phyloP scores from a whole-genome alignment of 257 asterid species.

The Plectranthus barbatus region DNA sequence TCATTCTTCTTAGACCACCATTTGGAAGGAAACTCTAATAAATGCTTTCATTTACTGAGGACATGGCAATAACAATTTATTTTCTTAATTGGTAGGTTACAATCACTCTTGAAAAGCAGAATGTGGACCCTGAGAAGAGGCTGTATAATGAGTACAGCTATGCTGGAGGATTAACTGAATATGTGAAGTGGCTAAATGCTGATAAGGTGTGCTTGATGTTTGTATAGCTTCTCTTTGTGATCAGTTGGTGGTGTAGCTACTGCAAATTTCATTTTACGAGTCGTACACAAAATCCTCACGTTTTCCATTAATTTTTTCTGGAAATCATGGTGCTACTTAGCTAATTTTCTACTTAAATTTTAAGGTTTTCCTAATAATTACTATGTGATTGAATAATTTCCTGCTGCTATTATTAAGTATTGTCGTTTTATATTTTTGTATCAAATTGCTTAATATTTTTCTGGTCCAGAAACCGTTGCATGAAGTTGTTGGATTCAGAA shows the following conservation, averaged over 20 bases:
- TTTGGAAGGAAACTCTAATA: background rate
- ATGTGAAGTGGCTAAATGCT: constrained; percentile 83
- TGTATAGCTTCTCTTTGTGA: background rate
- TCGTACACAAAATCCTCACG: background rate
- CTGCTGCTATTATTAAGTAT: constrained; percentile 1
- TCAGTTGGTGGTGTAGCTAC: background rate
- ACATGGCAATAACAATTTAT: background rate
- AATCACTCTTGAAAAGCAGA: constrained; percentile 60
- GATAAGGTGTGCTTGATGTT: constrained; percentile 62
- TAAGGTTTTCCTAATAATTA: background rate
- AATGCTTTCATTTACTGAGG: background rate
- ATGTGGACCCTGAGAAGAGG: constrained; percentile 52
- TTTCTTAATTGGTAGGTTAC: constrained; percentile 41
- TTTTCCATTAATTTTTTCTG: background rate
- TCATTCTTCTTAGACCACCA: background rate
- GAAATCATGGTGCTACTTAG: background rate
- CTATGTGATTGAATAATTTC: background rate
- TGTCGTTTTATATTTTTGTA: background rate
- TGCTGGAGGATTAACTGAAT: constrained; percentile 93
- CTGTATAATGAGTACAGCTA: constrained; percentile 57
- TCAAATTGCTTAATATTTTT: constrained; percentile 23
- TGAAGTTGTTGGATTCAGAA: constrained; percentile 76
- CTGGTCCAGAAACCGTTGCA: constrained; percentile 78
- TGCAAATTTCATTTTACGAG: background rate
- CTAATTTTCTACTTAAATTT: background rate